Evolutionary conservation across 148 eudicot species (phyloP), one percentile per base, ranked within the genome.

Genomic region (Rhododendron simsii): DNA sequence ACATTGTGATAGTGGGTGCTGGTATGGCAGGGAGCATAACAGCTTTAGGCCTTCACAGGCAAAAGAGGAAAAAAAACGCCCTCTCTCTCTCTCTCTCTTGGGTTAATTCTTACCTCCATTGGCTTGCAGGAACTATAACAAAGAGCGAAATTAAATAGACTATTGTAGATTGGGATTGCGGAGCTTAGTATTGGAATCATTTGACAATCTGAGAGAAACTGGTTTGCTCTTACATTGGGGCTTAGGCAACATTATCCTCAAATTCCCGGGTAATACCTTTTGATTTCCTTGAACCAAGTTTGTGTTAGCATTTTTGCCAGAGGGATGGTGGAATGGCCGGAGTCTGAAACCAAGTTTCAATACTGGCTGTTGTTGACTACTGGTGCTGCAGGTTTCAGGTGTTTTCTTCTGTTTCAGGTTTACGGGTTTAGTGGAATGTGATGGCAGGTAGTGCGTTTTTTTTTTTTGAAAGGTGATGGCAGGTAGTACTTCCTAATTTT

Each of bases 141-240:
- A 47, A 47, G 11, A 47, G 50, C 0, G 50, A 47, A 47, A 47
- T 47, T 47, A 47, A 16, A 5, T 55, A 15, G 20, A 3, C 20
- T 55, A 35, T 9, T 35, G 5, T 41, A 41, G 44, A 11, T 26
- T 71, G 15, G 37, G 18, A 2, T n/a, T 93, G 1, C 69, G 57
- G 53, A 87, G 92, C 82, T 84, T 91, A 87, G 95, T 91, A 47
- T 84, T 93, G 89, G 93, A 93, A 63, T 93, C 93, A 83, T 88
- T 90, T 5, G 91, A 89, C 2, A 23, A 84, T 71, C 81, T 91
- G 30, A 86, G 93, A 87, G 86, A 80, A 5, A 79, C 93, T 0
- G 95, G n/a, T 85, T 89, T 44, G 92, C 92, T 20, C 83, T 93
- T 15, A 81, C 85, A 3, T 85, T 84, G 0, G 89, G 92, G 92